Evolutionary conservation across 129 eudicot species (phyloP), one percentile per base, ranked within the genome.

Genomic region (Pulicaria dysenterica): DNA sequence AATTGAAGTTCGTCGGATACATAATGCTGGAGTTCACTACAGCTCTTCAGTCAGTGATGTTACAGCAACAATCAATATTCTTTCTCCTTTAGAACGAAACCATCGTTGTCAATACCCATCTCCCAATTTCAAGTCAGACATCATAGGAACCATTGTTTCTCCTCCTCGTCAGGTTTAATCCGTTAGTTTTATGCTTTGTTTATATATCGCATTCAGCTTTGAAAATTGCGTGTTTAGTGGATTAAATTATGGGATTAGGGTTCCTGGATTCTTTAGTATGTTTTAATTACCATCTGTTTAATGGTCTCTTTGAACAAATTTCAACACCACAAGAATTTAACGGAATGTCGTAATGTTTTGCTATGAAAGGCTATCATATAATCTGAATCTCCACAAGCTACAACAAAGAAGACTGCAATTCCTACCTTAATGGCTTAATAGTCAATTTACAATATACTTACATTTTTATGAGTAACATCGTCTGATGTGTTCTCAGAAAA

Each of bases 401-500:
- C 31, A 24, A 2, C 31, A 24, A 24, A 24, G 31, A 24, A 24
- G 31, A 24, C 31, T 24, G 31, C 31, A 24, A 24, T 24, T 24
- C 31, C 31, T 24, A 24, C 31, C 31, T 24, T 24, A 24, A 24
- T 0, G 31, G 31, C 31, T 1, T 2, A 24, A 24, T 24, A 24
- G 31, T 24, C 31, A 24, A 24, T 24, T 24, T 24, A 24, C 31
- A 24, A 24, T 24, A 24, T 2, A 24, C 31, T 24, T 24, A 24
- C 2, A 24, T 24, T 24, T 24, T 24, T 24, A 24, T 24, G 31
- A 24, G 31, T 78, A 70, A 73, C 83, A 14, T 78, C 87, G 69
- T 75, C 87, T 11, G 82, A 82, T 65, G 80, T 81, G 75, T 87
- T 88, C 53, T 85, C 83, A 63, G 85, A 83, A 16, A 81, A 56